Conservation (phyloP, 208 protist genomes). For the Trypanosoma boissoni region DNA sequence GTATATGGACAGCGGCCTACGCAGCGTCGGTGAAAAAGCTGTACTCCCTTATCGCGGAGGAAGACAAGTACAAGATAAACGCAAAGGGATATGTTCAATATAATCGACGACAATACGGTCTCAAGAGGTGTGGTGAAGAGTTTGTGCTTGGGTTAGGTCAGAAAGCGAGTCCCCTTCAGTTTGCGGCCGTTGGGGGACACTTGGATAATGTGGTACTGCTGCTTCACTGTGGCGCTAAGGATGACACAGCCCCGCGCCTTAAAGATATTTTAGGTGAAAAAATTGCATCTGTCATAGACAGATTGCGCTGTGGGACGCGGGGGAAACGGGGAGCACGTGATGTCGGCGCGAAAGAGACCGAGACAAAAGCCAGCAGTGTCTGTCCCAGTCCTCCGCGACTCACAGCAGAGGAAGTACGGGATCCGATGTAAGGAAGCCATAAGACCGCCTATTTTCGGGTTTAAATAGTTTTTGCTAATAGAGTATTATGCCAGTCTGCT, state of each 20-base stretch:
- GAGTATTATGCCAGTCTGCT: too few relatives aligned
- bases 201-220: conserved; percentile 80
- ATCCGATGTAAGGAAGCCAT: too few relatives aligned
- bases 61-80: conserved; percentile 27
- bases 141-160: conserved; percentile 68
- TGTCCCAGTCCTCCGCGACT: neutral
- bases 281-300: conserved; percentile 3
- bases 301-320: neutral
- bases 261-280: conserved; percentile 54
- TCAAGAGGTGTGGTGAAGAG: conserved; percentile 41
- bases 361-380: neutral
- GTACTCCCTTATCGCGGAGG: conserved; percentile 28
- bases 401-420: conserved; percentile 12
- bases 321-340: neutral
- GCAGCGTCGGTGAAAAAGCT: conserved; percentile 50
- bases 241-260: conserved; percentile 40
- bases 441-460: neutral
- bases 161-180: conserved; percentile 78
- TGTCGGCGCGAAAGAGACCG: neutral
- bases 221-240: conserved; percentile 47
- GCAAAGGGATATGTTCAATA: conserved; percentile 60
- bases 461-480: too few relatives aligned
- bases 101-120: conserved; percentile 58
- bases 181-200: conserved; percentile 65
- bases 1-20: conserved; percentile 78